These are phyloP conservation scores for Mortierella antarctica DNA, from an alignment of 192 early-diverging fungal genomes.

Conservation along the genomic window DNA sequence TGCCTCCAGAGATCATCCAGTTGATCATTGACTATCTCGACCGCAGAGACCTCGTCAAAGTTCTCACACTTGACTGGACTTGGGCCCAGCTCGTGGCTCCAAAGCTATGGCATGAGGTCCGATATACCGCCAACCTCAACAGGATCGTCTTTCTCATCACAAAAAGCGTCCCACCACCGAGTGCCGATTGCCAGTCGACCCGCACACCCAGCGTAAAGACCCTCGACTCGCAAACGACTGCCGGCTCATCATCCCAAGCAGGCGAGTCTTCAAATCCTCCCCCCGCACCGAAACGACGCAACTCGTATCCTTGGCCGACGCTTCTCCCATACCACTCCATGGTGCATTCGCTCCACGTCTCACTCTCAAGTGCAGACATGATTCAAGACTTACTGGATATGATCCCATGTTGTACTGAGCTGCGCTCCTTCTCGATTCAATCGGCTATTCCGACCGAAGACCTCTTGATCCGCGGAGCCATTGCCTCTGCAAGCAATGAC, in stretches of 20 bases:
- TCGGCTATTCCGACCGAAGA: slow-evolving; percentile 39
- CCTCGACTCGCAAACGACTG: background rate
- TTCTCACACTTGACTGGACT: slow-evolving; percentile 42
- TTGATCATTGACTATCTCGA: slow-evolving; percentile 48
- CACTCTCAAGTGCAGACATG: slow-evolving; percentile 35
- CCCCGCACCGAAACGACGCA: slow-evolving; percentile 6
- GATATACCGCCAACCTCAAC: slow-evolving; percentile 16
- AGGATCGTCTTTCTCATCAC: slow-evolving; percentile 49
- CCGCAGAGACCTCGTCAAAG: slow-evolving; percentile 29
- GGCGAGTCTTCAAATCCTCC: background rate
- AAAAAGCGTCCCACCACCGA: slow-evolving; percentile 19
- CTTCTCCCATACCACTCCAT: slow-evolving; percentile 44
- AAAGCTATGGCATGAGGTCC: slow-evolving; percentile 34
- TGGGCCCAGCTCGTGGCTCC: slow-evolving; percentile 35
- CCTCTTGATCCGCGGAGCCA: slow-evolving; percentile 20
- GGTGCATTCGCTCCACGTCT: slow-evolving; percentile 33
- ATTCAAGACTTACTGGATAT: slow-evolving; percentile 37
- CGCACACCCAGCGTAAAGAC: background rate
- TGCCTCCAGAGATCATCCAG: slow-evolving; percentile 50
- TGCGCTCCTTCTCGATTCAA: slow-evolving; percentile 28
- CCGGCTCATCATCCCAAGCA: background rate
- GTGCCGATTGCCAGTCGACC: background rate
- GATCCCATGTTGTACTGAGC: slow-evolving; percentile 44
- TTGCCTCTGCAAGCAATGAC: slow-evolving; percentile 29
- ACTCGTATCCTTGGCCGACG: slow-evolving; percentile 52